phyloP scores from a whole-genome alignment of 306 rosid genomes.

The Medicago lupulina region DNA sequence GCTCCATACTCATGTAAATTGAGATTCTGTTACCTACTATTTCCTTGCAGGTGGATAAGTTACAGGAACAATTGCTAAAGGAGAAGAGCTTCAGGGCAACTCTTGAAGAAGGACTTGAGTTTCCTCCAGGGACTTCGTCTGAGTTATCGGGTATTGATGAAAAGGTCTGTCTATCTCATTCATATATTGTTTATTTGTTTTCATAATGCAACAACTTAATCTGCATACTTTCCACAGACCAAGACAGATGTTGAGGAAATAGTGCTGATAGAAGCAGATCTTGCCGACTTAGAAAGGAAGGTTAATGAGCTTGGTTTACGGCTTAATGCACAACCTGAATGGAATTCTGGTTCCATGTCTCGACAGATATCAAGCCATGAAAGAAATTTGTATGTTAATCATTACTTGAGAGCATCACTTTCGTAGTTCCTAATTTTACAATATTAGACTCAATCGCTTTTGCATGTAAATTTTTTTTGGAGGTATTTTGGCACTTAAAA shows the following conservation, averaged over 20 bases:
- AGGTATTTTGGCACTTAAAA: slow-evolving; percentile 23
- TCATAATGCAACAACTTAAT: slow-evolving; percentile 39
- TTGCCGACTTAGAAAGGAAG: slow-evolving; percentile 60
- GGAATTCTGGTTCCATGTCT: slow-evolving; percentile 37
- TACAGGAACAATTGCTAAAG: slow-evolving; percentile 73
- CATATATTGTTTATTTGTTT: slow-evolving; percentile 29
- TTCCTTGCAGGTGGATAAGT: slow-evolving; percentile 64
- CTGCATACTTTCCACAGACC: slow-evolving; percentile 56
- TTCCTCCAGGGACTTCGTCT: slow-evolving; percentile 45
- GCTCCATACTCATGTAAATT: slow-evolving; percentile 13
- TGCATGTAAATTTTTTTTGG: neutral
- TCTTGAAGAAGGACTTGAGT: slow-evolving; percentile 54
- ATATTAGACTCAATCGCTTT: neutral
- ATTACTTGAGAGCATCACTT: slow-evolving; percentile 1
- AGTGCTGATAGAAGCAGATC: slow-evolving; percentile 61
- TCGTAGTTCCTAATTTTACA: slow-evolving; percentile 19
- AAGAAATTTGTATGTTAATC: slow-evolving; percentile 58
- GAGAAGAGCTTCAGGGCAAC: slow-evolving; percentile 64
- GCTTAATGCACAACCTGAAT: slow-evolving; percentile 61
- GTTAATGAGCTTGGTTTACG: slow-evolving; percentile 60
- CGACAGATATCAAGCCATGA: slow-evolving; percentile 45
- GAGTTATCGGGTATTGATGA: slow-evolving; percentile 57
- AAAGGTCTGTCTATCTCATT: slow-evolving; percentile 53
- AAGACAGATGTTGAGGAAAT: slow-evolving; percentile 71
- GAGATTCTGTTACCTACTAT: slow-evolving; percentile 23